Conservation (phyloP, 495 filamentous ascomycete species). For the Penicillium steckii region DNA sequence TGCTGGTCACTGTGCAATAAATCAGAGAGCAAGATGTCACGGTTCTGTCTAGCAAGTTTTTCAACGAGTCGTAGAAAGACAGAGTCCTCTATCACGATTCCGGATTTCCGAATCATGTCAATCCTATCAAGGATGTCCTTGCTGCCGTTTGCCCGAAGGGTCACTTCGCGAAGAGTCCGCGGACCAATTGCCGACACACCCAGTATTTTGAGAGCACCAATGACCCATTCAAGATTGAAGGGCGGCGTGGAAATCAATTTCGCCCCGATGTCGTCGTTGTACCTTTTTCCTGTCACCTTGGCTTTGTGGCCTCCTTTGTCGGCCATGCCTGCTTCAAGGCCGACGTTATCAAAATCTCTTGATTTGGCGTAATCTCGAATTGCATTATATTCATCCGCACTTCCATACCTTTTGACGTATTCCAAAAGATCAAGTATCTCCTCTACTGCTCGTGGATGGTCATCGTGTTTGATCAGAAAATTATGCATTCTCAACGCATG, state of each 20-base stretch:
- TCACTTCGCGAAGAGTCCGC: constrained; percentile 69
- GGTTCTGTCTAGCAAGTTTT: constrained; percentile 54
- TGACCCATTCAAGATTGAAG: constrained; percentile 62
- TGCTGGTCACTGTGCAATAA: constrained; percentile 71
- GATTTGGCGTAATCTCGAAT: constrained; percentile 25
- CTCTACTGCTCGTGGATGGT: constrained; percentile 43
- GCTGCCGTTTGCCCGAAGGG: constrained; percentile 53
- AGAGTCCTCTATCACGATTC: constrained; percentile 57
- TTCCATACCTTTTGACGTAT: constrained; percentile 35
- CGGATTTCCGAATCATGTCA: constrained; percentile 51
- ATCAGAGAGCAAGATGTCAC: constrained; percentile 54
- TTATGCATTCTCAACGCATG: constrained; percentile 61
- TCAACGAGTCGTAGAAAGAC: constrained; percentile 59
- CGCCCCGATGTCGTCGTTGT: constrained; percentile 63
- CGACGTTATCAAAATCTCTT: not conserved
- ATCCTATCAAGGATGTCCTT: constrained; percentile 55
- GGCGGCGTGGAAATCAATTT: constrained; percentile 70
- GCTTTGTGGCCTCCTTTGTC: not conserved
- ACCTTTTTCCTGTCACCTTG: not conserved
- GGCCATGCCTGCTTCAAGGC: not conserved
- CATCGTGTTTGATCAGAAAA: constrained; percentile 45
- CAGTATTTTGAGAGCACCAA: constrained; percentile 62
- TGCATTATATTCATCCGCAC: constrained; percentile 15
- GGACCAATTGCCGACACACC: constrained; percentile 68
- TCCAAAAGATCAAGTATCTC: constrained; percentile 43